A percentile compares a stretch with the other conserved stretches of the same genome.
Evolutionary conservation across 129 eudicot species (phyloP).

Genomic region (Pseudognaphalium luteoalbum): DNA sequence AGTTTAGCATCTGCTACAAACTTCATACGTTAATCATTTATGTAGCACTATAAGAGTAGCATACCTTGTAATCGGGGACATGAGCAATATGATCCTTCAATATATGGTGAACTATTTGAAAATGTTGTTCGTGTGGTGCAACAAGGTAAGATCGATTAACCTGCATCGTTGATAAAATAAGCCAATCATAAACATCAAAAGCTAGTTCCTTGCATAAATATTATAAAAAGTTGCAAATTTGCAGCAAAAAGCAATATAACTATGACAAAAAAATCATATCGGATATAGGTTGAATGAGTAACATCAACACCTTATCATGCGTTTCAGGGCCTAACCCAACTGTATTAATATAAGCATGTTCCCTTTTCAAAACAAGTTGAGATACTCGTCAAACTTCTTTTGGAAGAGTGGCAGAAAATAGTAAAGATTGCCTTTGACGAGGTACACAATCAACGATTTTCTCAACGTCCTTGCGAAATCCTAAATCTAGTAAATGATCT

Average conservation of each 20-base stretch:
- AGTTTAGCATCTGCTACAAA: neutral
- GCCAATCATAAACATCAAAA: constrained; percentile 6
- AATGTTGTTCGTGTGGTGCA: constrained; percentile 78
- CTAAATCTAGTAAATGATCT: constrained; percentile 81
- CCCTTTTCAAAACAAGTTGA: constrained; percentile 83
- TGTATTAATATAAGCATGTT: constrained; percentile 72
- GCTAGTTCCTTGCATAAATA: neutral
- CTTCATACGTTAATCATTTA: neutral
- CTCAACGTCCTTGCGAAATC: constrained; percentile 89
- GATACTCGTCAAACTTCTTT: constrained; percentile 95
- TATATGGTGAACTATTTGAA: constrained; percentile 69
- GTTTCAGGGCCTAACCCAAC: constrained; percentile 75
- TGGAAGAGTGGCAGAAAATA: constrained; percentile 87
- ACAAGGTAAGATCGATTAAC: constrained; percentile 74
- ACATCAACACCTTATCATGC: constrained; percentile 49
- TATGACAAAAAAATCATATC: constrained; percentile 9
- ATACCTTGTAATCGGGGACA: constrained; percentile 71
- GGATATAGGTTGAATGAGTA: neutral
- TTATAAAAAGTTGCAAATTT: neutral
- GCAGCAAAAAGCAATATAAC: constrained; percentile 13
- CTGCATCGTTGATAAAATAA: constrained; percentile 40
- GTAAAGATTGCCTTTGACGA: constrained; percentile 84
- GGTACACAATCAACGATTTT: constrained; percentile 93
- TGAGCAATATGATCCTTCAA: constrained; percentile 63
- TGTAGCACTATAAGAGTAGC: constrained; percentile 16